A percentile compares a stretch with the other conserved stretches of the same genome.
Evolutionary conservation across 331 rosid genomes (phyloP).

Genomic region (Stylosanthes scabra): DNA sequence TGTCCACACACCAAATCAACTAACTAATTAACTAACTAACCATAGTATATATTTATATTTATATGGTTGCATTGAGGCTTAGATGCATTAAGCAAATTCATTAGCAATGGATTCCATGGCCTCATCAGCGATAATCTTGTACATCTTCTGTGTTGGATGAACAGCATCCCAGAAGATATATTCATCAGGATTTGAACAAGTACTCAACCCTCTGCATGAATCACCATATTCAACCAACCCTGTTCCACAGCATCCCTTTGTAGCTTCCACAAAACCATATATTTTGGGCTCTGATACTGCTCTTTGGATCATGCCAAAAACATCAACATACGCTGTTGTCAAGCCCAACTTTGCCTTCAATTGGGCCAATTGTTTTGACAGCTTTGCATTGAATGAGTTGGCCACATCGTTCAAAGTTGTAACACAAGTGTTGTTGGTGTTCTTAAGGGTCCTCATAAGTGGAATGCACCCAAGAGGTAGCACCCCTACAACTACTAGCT

Average conservation of each 20-base stretch:
- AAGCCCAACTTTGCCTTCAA: conserved; percentile 46
- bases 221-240: conserved; percentile 66
- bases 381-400: conserved; percentile 56
- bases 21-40: no score
- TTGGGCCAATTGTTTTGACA: conserved; percentile 38
- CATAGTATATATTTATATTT: no score
- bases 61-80: neutral
- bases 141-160: conserved; percentile 78
- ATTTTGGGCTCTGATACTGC: conserved; percentile 54
- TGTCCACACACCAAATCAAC: no score
- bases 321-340: conserved; percentile 53
- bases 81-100: neutral
- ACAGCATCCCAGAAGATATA: conserved; percentile 85
- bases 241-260: conserved; percentile 79
- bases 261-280: conserved; percentile 58
- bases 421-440: conserved; percentile 45
- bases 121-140: conserved; percentile 61
- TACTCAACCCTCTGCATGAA: conserved; percentile 62
- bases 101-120: conserved; percentile 45
- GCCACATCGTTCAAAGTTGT: conserved; percentile 52
- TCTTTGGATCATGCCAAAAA: conserved; percentile 44
- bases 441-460: conserved; percentile 49
- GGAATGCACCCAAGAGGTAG: conserved; percentile 81
- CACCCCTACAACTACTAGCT: conserved; percentile 64
- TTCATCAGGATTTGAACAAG: conserved; percentile 57